Base-by-base conservation (phyloP, 306 rosid genomes). In the Cicer yamashitae region DNA sequence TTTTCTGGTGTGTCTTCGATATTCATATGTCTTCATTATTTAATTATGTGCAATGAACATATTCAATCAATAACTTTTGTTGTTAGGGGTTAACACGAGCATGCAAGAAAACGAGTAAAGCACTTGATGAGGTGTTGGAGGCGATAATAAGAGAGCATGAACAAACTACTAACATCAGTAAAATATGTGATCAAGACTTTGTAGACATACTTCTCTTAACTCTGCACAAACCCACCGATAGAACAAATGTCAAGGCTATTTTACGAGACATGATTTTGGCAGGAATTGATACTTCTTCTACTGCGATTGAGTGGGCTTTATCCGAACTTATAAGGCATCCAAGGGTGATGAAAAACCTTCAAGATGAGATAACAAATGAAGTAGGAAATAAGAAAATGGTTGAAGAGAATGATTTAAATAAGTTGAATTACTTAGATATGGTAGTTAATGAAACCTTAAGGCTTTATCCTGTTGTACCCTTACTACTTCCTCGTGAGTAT, bases 251-350 rank as follows among this genome's bases (percentile, higher is more conserved):
- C 17, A 59, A 59, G 40, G 41, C 65, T 10, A 6, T 59, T 30
- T 5, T 59, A 30, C 22, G 6, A 37, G 67, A 61, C 12, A 37
- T 61, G 18, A 2, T n/a, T 37, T 2, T 7, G 1, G 67, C 3
- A n/a, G 45, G 22, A 38, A 38, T 38, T 61, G 67, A 61, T 2
- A 61, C 67, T 37, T 38, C 67, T n/a, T 45, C 67, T n/a, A 13
- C 10, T 1, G 18, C 1, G 10, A 61, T 61, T n/a, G 67, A 61
- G 8, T 59, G 65, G 41, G 1, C 10, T 58, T 25, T 58, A 25
- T 11, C 17, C 0, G 43, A 59, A 30, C 43, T 59, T 10, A 0
- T 59, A 6, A 59, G n/a, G 65, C 43, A 59, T 59, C 18, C 43
- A 59, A 59, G 65, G 30, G 43, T 59, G 10, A 59, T 59, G 65